A percentile compares a stretch with the other conserved stretches of the same genome.
These are phyloP conservation scores for Bremia lactucae DNA, from an alignment of 352 stramenopile genomes.

Conservation along the genomic window DNA sequence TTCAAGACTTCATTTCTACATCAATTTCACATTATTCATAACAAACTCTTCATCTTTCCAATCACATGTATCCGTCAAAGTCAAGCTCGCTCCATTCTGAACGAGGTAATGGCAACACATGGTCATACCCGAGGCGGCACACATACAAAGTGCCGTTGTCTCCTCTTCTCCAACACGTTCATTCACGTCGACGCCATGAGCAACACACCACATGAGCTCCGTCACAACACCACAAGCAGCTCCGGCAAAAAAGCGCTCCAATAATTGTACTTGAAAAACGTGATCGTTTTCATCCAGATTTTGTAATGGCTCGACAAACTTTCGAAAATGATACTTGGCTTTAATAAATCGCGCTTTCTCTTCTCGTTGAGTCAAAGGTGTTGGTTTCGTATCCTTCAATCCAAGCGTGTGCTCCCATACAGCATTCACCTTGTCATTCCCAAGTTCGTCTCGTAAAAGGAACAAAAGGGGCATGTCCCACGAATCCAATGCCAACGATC, in stretches of 20 bases:
- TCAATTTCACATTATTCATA: neutral
- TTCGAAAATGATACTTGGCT: conserved; percentile 77
- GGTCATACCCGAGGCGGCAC: conserved; percentile 25
- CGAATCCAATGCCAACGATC: conserved; percentile 84
- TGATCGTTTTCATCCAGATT: conserved; percentile 20
- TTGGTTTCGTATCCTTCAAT: conserved; percentile 42
- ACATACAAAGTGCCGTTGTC: conserved; percentile 52
- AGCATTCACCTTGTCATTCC: conserved; percentile 57
- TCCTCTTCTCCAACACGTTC: conserved; percentile 26
- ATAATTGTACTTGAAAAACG: conserved; percentile 22
- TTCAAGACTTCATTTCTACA: neutral
- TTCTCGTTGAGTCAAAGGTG: conserved; percentile 31
- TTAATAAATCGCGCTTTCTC: conserved; percentile 80
- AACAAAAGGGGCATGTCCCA: conserved; percentile 75
- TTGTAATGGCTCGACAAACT: conserved; percentile 35
- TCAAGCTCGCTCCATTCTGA: conserved; percentile 65
- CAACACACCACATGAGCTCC: conserved; percentile 69
- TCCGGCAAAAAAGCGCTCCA: conserved; percentile 35
- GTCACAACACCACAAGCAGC: conserved; percentile 28
- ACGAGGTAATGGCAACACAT: conserved; percentile 70
- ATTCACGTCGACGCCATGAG: conserved; percentile 76
- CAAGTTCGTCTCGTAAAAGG: conserved; percentile 55
- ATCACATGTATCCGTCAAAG: conserved; percentile 33
- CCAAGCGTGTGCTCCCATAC: conserved; percentile 57
- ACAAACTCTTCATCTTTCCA: neutral